These are phyloP conservation scores for Lachancea thermotolerans DNA, from an alignment of 805 yeast genomes.

Conservation along the genomic window DNA sequence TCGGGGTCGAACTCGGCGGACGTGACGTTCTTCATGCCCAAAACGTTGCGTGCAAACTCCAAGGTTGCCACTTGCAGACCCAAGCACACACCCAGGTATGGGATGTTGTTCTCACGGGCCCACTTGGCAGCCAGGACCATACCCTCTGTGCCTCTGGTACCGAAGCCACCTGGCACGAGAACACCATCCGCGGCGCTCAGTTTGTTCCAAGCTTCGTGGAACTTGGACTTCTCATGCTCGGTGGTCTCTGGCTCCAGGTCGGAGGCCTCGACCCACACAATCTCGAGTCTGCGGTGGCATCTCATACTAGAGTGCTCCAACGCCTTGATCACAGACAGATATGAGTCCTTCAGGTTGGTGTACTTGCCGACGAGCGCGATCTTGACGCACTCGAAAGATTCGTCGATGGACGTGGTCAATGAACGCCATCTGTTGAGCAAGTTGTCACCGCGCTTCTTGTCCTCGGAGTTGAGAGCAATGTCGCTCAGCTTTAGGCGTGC, in stretches of 20 bases:
- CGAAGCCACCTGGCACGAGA: slow-evolving; percentile 98
- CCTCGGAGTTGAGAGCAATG: slow-evolving; percentile 41
- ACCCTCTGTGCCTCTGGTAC: slow-evolving; percentile 95
- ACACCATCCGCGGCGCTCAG: slow-evolving; percentile 94
- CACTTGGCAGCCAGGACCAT: slow-evolving; percentile 95
- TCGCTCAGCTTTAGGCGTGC: slow-evolving; percentile 58
- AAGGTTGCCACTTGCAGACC: slow-evolving; percentile 97
- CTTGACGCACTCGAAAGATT: slow-evolving; percentile 76
- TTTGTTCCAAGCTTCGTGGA: slow-evolving; percentile 92
- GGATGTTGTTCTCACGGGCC: slow-evolving; percentile 94
- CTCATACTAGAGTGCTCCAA: slow-evolving; percentile 93
- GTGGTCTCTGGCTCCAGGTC: slow-evolving; percentile 76
- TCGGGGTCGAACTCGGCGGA: slow-evolving; percentile 76
- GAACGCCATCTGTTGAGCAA: slow-evolving; percentile 73
- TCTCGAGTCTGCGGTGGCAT: slow-evolving; percentile 74
- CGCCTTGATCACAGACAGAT: slow-evolving; percentile 89
- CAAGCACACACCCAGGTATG: slow-evolving; percentile 93
- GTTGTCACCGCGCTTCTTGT: slow-evolving; percentile 55
- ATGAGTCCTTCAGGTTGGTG: slow-evolving; percentile 91
- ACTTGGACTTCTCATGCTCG: slow-evolving; percentile 58
- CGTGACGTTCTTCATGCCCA: slow-evolving; percentile 61
- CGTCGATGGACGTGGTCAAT: slow-evolving; percentile 74
- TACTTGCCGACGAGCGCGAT: slow-evolving; percentile 98
- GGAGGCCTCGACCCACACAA: slow-evolving; percentile 93
- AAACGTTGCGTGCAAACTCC: slow-evolving; percentile 78